phyloP scores from a whole-genome alignment of 2,329 filamentous ascomycete genomes.

The Coniochaeta sp. region DNA sequence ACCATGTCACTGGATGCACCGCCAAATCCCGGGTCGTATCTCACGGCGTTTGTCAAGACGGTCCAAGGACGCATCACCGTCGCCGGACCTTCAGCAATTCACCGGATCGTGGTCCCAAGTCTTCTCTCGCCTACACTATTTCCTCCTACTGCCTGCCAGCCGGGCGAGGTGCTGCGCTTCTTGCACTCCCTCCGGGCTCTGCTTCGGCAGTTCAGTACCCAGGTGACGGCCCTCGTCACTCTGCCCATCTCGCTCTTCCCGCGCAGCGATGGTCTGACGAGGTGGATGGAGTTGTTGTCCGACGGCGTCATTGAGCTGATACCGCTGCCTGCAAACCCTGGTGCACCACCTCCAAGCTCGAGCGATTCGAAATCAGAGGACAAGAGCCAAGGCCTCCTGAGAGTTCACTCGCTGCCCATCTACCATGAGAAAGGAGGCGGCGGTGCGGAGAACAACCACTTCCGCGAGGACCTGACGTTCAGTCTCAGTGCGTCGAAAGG shows the following conservation, averaged over 20 bases:
- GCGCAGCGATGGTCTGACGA: constrained; percentile 64
- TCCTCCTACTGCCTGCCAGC: constrained; percentile 59
- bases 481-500: constrained; percentile 73
- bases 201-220: constrained; percentile 58
- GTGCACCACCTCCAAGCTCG: constrained; percentile 47
- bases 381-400: constrained; percentile 77
- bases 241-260: constrained; percentile 77
- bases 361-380: constrained; percentile 52
- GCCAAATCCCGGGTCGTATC: constrained; percentile 37
- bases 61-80: constrained; percentile 48
- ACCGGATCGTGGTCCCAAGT: constrained; percentile 78
- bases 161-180: constrained; percentile 70
- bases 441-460: constrained; percentile 56
- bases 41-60: constrained; percentile 56
- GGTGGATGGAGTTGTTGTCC: constrained; percentile 78
- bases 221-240: constrained; percentile 66
- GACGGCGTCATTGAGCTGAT: constrained; percentile 86
- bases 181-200: constrained; percentile 71
- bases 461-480: constrained; percentile 84
- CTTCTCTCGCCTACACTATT: constrained; percentile 85
- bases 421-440: constrained; percentile 86
- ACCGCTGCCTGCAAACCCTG: constrained; percentile 53
- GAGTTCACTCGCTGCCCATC: constrained; percentile 74
- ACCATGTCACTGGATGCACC: constrained; percentile 12
- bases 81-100: constrained; percentile 55